These are phyloP conservation scores for Cicer yamashitae DNA, from an alignment of 306 rosid species.

Conservation along the genomic window DNA sequence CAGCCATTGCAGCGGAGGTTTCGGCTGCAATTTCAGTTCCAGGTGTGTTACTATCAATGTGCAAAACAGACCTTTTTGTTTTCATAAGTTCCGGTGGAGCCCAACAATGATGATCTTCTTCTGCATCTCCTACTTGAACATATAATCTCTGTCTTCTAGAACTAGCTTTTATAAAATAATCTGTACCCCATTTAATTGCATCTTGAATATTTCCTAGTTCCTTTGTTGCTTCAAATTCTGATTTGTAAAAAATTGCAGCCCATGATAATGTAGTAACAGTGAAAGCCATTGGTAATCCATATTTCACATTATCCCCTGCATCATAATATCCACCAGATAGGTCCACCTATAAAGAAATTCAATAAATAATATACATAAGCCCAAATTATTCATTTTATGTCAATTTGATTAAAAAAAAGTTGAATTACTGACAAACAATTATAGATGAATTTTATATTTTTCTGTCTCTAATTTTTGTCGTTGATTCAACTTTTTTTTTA, in stretches of 20 bases:
- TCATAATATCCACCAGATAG: constrained; percentile 93
- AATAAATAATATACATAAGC: background rate
- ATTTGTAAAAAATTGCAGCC: constrained; percentile 63
- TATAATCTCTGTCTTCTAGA: constrained; percentile 53
- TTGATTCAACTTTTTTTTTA: background rate
- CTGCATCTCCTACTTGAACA: constrained; percentile 89
- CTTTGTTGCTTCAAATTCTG: constrained; percentile 58
- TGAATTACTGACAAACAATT: background rate
- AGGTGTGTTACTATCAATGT: constrained; percentile 55
- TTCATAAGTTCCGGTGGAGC: constrained; percentile 77
- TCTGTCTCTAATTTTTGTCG: background rate
- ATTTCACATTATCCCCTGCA: constrained; percentile 97
- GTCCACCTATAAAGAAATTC: constrained; percentile 58
- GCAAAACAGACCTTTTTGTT: constrained; percentile 68
- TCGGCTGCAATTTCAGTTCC: constrained; percentile 92
- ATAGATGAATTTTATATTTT: background rate
- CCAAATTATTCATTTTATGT: constrained; percentile 3
- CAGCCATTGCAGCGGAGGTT: constrained; percentile 90
- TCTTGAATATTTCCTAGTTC: constrained; percentile 60
- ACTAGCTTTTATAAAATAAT: constrained; percentile 71
- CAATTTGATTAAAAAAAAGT: background rate
- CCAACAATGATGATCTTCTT: constrained; percentile 83
- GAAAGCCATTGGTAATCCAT: constrained; percentile 95
- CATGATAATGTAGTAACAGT: constrained; percentile 83
- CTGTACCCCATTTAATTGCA: constrained; percentile 91